Conservation (phyloP, 441 rosid genomes). For the Corymbia citriodora region DNA sequence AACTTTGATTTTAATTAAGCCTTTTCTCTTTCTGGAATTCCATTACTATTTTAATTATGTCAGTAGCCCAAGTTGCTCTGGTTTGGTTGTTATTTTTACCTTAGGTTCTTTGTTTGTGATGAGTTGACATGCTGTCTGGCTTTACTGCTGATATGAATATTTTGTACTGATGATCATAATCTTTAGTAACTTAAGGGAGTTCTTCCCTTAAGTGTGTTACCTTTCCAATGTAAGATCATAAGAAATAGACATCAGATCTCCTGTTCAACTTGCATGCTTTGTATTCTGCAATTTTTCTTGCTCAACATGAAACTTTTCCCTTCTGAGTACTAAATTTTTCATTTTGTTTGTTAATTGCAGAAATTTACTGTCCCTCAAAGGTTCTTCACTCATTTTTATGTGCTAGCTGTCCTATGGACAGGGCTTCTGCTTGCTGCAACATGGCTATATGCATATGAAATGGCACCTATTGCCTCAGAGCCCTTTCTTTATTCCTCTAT, state of each 20-base stretch:
- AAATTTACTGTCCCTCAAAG: constrained; percentile 65
- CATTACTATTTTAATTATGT: neutral
- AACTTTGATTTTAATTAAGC: neutral
- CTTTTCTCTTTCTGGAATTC: neutral
- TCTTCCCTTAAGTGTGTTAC: neutral
- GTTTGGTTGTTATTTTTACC: neutral
- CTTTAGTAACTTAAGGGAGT: neutral
- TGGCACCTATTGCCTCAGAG: constrained; percentile 28
- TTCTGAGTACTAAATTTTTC: neutral
- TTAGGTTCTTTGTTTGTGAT: neutral
- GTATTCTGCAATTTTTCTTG: neutral
- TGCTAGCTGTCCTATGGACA: constrained; percentile 63
- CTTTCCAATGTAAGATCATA: neutral
- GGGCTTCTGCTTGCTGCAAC: constrained; percentile 45
- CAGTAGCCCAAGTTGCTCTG: neutral
- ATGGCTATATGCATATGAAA: constrained; percentile 47
- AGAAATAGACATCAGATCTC: neutral
- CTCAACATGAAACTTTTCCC: neutral
- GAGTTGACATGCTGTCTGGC: neutral
- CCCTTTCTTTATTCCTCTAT: constrained; percentile 26
- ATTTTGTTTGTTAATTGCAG: constrained; percentile 23
- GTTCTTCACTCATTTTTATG: constrained; percentile 65
- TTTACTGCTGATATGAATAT: neutral
- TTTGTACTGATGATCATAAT: neutral
- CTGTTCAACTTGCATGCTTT: neutral